phyloP scores from a whole-genome alignment of 345 rosid species.

The Raphanus sativus region DNA sequence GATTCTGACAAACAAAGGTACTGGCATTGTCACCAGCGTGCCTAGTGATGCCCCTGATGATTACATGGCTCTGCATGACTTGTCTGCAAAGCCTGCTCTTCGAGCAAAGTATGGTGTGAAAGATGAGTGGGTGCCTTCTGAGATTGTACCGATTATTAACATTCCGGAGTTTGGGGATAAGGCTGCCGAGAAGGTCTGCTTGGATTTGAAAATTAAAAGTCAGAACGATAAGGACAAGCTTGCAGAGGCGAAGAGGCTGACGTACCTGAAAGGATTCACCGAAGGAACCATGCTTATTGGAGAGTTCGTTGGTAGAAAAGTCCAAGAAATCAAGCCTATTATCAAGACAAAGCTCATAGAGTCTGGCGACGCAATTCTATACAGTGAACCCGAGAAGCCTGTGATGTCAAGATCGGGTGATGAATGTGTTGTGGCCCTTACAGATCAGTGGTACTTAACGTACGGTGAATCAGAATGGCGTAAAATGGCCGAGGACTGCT shows the following conservation, averaged over 20 bases:
- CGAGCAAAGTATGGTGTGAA: conserved; percentile 76
- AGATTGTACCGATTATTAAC: conserved; percentile 70
- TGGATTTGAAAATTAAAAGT: conserved; percentile 78
- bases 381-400: conserved; percentile 93
- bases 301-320: conserved; percentile 67
- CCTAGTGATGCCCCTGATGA: conserved; percentile 99
- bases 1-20: conserved; percentile 90
- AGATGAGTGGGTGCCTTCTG: conserved; percentile 92
- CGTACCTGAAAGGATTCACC: conserved; percentile 81
- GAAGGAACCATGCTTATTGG: conserved; percentile 88
- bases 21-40: conserved; percentile 93
- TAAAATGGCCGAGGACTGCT: conserved; percentile 73
- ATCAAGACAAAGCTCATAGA: conserved; percentile 67
- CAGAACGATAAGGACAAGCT: conserved; percentile 95
- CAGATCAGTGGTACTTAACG: conserved; percentile 94
- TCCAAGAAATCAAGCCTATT: conserved; percentile 80
- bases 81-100: conserved; percentile 79
- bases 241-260: conserved; percentile 86
- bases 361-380: conserved; percentile 67
- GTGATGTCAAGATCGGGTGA: conserved; percentile 97
- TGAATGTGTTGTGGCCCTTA: conserved; percentile 97
- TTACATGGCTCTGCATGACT: conserved; percentile 76
- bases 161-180: conserved; percentile 86
- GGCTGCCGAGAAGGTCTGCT: conserved; percentile 86
- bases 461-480: conserved; percentile 90